Base-by-base conservation (phyloP, 1,284 basidiomycete genomes). In the Cutaneotrichosporon arboriforme region DNA sequence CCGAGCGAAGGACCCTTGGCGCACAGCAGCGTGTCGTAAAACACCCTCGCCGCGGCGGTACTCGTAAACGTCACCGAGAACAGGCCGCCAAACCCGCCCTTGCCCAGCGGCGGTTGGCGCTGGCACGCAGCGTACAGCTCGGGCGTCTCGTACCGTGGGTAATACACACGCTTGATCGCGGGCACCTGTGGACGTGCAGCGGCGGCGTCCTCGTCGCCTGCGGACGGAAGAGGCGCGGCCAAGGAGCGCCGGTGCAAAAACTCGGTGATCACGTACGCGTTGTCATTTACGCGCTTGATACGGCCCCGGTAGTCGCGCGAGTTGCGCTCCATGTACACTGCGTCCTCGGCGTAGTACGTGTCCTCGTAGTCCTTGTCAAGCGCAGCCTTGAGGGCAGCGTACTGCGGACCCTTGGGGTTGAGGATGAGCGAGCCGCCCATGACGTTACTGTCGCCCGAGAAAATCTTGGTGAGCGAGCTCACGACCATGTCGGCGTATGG, bases 241-340 rank as follows among this genome's bases (percentile, higher is more conserved):
- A 80, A 56, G 4, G 85, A 86, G 45, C 79, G 81, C 7, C 81
- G 77, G 54, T 78, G 80, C n/a, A 98, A 79, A 68, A 86, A 83
- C 52, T 86, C 84, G 66, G 90, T 93, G 44, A 96, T 78, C 23
- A 82, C 82, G 68, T 88, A 84, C 2, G 94, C 81, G 70, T 96
- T 97, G 48, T 75, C 72, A 73, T 98, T 90, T 72, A 97, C 90
- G 51, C 79, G 73, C 53, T 79, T 79, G 60, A 93, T 82, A 51
- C 94, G 87, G 9, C 78, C 77, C 47, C 81, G 78, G 77, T 97
- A 97, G 76, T 97, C 86, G 48, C 94, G 88, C 18, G 91, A 96
- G 76, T 98, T 98, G 62, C 94, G 87, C 73, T 98, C 94, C 86
- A 98, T 88, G 78, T 87, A 97, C 50, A 97, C 84, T 33, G 90